These are phyloP conservation scores for Pythium pyrilobum DNA, from an alignment of 352 stramenopile species.

Conservation along the genomic window DNA sequence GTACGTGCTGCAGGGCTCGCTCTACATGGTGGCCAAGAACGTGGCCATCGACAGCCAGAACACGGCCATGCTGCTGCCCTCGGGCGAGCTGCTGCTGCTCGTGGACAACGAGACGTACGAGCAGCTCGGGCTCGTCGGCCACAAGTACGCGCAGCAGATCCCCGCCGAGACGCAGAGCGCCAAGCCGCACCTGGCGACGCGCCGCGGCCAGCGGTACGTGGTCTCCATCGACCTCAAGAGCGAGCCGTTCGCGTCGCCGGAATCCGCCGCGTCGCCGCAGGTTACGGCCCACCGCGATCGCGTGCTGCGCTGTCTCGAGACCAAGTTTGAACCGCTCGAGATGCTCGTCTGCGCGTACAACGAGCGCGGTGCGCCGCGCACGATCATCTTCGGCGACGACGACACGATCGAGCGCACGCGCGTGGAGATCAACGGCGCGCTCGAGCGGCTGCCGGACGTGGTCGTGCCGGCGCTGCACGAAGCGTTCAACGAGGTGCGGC, in stretches of 20 bases:
- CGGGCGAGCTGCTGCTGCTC: constrained; percentile 62
- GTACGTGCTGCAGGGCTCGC: constrained; percentile 41
- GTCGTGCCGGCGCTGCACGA: constrained; percentile 50
- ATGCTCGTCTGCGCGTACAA: constrained; percentile 80
- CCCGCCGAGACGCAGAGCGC: constrained; percentile 20
- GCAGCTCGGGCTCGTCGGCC: constrained; percentile 61
- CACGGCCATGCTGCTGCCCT: constrained; percentile 59
- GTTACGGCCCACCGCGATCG: constrained; percentile 21
- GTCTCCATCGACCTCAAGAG: constrained; percentile 53
- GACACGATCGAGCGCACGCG: constrained; percentile 52
- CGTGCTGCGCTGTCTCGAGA: constrained; percentile 38
- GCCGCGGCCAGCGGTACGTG: constrained; percentile 47
- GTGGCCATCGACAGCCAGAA: constrained; percentile 51
- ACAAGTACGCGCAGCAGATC: constrained; percentile 43
- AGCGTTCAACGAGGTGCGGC: constrained; percentile 22
- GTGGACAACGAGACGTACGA: constrained; percentile 63
- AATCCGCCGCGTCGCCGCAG: neutral
- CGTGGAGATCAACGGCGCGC: constrained; percentile 49
- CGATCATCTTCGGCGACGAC: constrained; percentile 69
- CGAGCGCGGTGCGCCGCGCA: constrained; percentile 46
- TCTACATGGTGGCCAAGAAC: constrained; percentile 81
- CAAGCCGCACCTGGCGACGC: constrained; percentile 9
- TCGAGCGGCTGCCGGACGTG: constrained; percentile 38
- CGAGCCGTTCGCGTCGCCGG: constrained; percentile 21
- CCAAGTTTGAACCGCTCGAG: constrained; percentile 46